Evolutionary conservation across 1,284 basidiomycete genomes (phyloP), one percentile per base, ranked within the genome.

Genomic region (Microbotryum violaceum): DNA sequence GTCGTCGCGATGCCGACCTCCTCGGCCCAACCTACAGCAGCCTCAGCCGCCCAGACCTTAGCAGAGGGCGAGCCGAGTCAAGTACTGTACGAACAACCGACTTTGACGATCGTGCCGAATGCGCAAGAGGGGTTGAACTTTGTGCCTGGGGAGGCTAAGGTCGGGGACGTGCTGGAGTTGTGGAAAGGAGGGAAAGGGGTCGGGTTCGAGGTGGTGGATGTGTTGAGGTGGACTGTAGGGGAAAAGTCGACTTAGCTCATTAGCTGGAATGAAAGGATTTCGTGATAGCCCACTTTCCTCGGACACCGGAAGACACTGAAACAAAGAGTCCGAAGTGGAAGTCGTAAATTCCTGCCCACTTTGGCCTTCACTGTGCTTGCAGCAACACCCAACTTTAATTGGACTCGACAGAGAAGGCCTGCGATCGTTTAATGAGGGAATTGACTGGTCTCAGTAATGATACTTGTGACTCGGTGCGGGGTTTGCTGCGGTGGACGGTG

Each of bases 1-100:
- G 85, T 90, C 44, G 86, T 86, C 12, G 92, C 91, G 2, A 88
- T 93, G 75, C 83, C 88, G 29, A 90, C 90, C 0, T 77, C 76
- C n/a, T 80, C 79, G 0, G 79, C 96, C 49, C 76, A 71, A 16
- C 70, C 77, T 3, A 61, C 73, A 4, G 45, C 62, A 4, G 29
- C 42, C 1, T 37, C 37, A 48, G 64, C 20, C 31, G n/a, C 49
- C 2, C 25, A 52, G 4, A 63, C 59, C 8, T 70, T 71, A 7
- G 78, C 77, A 6, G 74, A 75, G 18, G 78, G 77, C 23, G 81
- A 83, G 46, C 82, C 85, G 45, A 82, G 80, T 6, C 72, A 69
- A 12, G 83, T 82, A 20, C 76, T 97, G 58, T 87, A 91, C 71
- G 80, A 84, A 27, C 92, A 96, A 73, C 84, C 84, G 6, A 90